A percentile compares a stretch with the other conserved stretches of the same genome.
Conservation (phyloP, 495 filamentous ascomycete genomes). For the Filosporella fistucella region DNA sequence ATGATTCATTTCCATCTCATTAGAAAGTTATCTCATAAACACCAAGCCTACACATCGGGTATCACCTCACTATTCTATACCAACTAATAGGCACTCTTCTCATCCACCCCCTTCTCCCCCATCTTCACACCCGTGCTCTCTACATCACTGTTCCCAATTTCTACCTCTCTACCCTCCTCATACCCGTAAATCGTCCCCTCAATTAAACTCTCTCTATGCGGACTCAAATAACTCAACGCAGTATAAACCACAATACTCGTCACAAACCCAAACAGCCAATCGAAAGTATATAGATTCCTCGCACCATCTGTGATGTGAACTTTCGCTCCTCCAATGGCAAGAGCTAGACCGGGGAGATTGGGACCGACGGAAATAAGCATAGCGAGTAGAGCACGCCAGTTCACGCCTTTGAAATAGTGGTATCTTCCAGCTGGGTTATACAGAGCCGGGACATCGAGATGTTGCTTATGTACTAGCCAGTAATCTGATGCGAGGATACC, state of each 20-base stretch:
- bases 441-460: conserved; percentile 55
- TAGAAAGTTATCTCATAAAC: too few species aligned
- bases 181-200: conserved; percentile 28
- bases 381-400: conserved; percentile 61
- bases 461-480: conserved; percentile 58
- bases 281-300: conserved; percentile 40
- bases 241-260: conserved; percentile 35
- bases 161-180: not conserved
- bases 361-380: conserved; percentile 61
- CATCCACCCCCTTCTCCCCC: conserved; percentile 1
- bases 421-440: conserved; percentile 55
- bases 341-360: conserved; percentile 46
- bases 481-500: conserved; percentile 65
- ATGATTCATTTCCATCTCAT: too few species aligned
- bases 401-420: conserved; percentile 46
- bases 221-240: conserved; percentile 26
- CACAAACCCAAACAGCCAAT: conserved; percentile 47
- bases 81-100: too few species aligned
- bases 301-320: conserved; percentile 30
- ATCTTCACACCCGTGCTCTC: conserved; percentile 3
- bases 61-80: too few species aligned
- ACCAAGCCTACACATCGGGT: too few species aligned
- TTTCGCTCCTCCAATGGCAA: conserved; percentile 20
- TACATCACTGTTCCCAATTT: not conserved
- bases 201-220: conserved; percentile 28